Conservation (phyloP, 306 rosid genomes). For the Bauhinia variegata region DNA sequence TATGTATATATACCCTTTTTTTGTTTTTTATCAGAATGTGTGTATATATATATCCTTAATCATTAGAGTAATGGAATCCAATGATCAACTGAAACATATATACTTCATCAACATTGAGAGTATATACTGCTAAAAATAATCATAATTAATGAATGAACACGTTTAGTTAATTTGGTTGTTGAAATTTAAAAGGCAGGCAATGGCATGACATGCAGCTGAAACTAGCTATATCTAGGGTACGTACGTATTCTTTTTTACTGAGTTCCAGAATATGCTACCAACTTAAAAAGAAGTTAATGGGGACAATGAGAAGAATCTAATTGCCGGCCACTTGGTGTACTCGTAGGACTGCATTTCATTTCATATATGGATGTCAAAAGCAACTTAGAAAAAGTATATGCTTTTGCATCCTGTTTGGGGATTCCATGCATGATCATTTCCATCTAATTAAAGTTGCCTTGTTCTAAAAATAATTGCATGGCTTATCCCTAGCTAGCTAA, state of each 20-base stretch:
- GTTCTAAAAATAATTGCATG: constrained; percentile 15
- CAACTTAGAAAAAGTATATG: constrained; percentile 34
- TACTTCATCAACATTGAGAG: not conserved
- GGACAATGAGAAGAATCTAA: constrained; percentile 44
- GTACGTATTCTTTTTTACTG: not conserved
- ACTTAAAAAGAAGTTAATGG: constrained; percentile 33
- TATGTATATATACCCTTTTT: too few species aligned
- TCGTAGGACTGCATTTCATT: constrained; percentile 33
- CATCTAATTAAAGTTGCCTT: constrained; percentile 26
- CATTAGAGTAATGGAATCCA: not conserved
- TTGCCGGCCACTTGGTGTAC: constrained; percentile 37
- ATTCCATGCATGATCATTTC: constrained; percentile 38
- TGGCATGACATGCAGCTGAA: too few species aligned
- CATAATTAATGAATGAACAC: not conserved
- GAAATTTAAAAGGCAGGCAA: too few species aligned
- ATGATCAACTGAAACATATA: not conserved
- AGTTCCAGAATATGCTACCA: not conserved
- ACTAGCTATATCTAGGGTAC: not conserved
- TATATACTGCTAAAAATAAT: not conserved
- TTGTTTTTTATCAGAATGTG: too few species aligned
- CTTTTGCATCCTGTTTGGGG: constrained; percentile 50
- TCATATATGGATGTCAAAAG: constrained; percentile 17
- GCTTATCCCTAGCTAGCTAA: constrained; percentile 14
- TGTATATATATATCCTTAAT: constrained; percentile 2
- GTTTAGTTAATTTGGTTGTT: too few species aligned